These are phyloP conservation scores for Clitopilus passeckerianus DNA, from an alignment of 768 basidiomycete genomes.

Conservation along the genomic window DNA sequence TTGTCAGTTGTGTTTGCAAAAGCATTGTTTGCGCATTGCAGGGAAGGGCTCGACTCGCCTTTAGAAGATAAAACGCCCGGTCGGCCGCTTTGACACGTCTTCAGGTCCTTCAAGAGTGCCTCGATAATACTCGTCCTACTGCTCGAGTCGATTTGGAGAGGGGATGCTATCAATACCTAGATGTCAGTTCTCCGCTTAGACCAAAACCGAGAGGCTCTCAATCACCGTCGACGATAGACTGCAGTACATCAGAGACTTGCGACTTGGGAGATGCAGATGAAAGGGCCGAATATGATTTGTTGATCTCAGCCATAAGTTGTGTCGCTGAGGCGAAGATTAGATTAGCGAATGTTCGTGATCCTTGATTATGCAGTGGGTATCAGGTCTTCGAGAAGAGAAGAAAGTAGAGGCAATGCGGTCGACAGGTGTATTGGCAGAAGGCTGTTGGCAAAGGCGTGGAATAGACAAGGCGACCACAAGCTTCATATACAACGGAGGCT, in stretches of 20 bases:
- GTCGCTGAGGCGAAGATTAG: not conserved
- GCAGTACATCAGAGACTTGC: slow-evolving; percentile 42
- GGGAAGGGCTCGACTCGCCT: slow-evolving; percentile 33
- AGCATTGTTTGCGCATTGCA: not conserved
- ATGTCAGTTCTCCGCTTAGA: not conserved
- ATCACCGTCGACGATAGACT: slow-evolving; percentile 47
- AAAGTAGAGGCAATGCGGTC: not conserved
- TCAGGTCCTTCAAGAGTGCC: slow-evolving; percentile 56
- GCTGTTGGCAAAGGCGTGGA: not conserved
- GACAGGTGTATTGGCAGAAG: not conserved
- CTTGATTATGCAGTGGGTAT: not conserved
- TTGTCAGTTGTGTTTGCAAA: not conserved
- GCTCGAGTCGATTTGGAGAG: slow-evolving; percentile 39
- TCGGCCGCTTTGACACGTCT: slow-evolving; percentile 16
- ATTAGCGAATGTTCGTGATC: not conserved
- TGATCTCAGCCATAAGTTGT: slow-evolving; percentile 38
- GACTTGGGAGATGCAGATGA: slow-evolving; percentile 39
- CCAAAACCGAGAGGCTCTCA: slow-evolving; percentile 5
- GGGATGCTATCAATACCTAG: slow-evolving; percentile 29
- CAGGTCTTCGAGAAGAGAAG: not conserved
- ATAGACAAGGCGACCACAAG: not conserved
- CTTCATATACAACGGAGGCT: not conserved
- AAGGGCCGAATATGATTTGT: slow-evolving; percentile 42
- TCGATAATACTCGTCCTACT: slow-evolving; percentile 54
- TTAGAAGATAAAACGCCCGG: slow-evolving; percentile 47